Percentiles rank a stretch among this genome's conserved stretches.
phyloP scores from a whole-genome alignment of 2,329 filamentous ascomycete genomes.

The Pestalotiopsis sp. region DNA sequence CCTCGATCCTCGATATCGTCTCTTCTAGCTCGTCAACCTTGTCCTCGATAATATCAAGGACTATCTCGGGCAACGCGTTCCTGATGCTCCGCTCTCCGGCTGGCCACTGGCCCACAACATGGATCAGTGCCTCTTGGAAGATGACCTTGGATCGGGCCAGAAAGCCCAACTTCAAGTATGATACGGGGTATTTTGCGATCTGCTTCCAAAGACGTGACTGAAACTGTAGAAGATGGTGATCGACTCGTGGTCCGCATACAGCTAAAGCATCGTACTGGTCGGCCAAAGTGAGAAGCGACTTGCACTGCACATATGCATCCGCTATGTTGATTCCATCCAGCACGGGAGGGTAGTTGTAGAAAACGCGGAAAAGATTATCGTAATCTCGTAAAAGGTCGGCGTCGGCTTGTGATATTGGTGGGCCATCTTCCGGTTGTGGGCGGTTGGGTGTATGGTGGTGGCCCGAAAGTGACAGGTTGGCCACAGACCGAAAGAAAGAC shows the following conservation, averaged over 20 bases:
- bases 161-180: conserved; percentile 87
- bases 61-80: conserved; percentile 68
- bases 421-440: conserved; percentile 26
- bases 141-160: conserved; percentile 81
- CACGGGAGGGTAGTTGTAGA: conserved; percentile 87
- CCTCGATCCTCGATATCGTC: conserved; percentile 75
- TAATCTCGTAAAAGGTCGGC: conserved; percentile 86
- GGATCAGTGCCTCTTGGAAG: conserved; percentile 84
- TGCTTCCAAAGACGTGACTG: conserved; percentile 91
- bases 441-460: conserved; percentile 33
- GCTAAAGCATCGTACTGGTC: conserved; percentile 91
- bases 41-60: conserved; percentile 89
- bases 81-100: conserved; percentile 75
- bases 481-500: conserved; percentile 84
- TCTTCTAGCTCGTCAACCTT: conserved; percentile 93
- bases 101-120: conserved; percentile 95
- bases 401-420: conserved; percentile 57
- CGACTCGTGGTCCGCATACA: conserved; percentile 85
- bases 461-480: conserved; percentile 65
- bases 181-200: conserved; percentile 93
- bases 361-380: conserved; percentile 91
- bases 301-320: conserved; percentile 91
- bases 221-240: conserved; percentile 92
- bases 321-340: conserved; percentile 88
- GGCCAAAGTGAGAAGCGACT: conserved; percentile 82